Evolutionary conservation across 352 stramenopile genomes (phyloP), one percentile per base, ranked within the genome.

Genomic region (Pythium aquatile): DNA sequence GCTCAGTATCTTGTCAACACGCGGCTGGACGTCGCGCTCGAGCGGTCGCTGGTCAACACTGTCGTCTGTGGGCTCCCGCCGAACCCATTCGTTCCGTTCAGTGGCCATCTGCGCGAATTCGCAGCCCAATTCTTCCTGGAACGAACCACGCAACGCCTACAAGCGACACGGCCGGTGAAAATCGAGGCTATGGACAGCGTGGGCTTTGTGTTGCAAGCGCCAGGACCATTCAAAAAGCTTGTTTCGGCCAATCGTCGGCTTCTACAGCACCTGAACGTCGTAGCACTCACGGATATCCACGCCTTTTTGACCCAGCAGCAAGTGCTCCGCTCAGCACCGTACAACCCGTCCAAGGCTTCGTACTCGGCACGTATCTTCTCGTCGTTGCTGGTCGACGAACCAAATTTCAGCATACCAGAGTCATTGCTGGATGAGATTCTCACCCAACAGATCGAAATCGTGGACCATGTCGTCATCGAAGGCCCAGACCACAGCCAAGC

Each of bases 51-150:
- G 28, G 81, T 81, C 64, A 79, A 76, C 30, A 77, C 74, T 24
- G 70, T 88, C 4, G 69, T 70, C 11, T 61, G 69, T 37, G 51
- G 63, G 7, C 69, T 86, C 29, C 73, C 77, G 2, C 75, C 79
- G 30, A 86, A 88, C 28, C 77, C 79, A 10, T 86, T 83, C 46
- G 59, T 85, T 32, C 55, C 71, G 7, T 59, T 88, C 28, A 78
- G 77, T 1, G 55, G 17, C 1, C 55, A 77, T 13, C 13, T 86
- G 3, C 73, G 79, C 20, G 68, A 65, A 13, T 86, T 83, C 52
- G 77, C 75, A 4, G 11, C 74, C 39, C 67, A 72, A 5, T 71
- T 14, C 4, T 20, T 35, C 2, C 6, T 35, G 17, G 47, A 54
- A 35, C 16, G 9, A 29, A 58, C 24, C 26, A 32, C 24, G 37